Conservation (phyloP, 257 asterid genomes). For the Eustoma russellianum region DNA sequence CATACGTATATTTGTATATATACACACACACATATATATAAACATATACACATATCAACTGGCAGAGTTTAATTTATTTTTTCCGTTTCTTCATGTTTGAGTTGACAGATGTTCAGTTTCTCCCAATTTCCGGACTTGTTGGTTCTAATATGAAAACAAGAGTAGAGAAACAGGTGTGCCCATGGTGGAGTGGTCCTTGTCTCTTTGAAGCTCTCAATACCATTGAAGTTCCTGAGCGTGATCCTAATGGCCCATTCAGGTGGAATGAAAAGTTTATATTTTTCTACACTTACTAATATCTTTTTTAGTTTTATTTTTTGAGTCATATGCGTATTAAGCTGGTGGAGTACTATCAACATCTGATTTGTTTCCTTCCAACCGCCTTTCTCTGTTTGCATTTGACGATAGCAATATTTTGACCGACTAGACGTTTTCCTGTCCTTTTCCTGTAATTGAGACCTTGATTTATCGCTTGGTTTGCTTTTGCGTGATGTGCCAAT, state of each 20-base stretch:
- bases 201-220: conserved; percentile 91
- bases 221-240: conserved; percentile 66
- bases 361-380: too few relatives aligned
- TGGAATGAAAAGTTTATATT: conserved; percentile 8
- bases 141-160: conserved; percentile 72
- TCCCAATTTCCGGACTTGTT: conserved; percentile 83
- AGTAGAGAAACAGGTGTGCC: conserved; percentile 47
- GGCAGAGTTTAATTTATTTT: neutral
- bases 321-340: too few relatives aligned
- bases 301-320: neutral
- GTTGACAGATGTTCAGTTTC: conserved; percentile 73
- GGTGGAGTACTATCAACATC: too few relatives aligned
- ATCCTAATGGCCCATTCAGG: conserved; percentile 94
- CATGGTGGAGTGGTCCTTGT: conserved; percentile 90
- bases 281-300: neutral
- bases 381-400: too few relatives aligned
- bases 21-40: too few relatives aligned
- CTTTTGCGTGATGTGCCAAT: too few relatives aligned
- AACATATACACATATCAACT: too few relatives aligned
- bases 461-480: too few relatives aligned
- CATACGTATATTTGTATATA: too few relatives aligned
- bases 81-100: conserved; percentile 8
- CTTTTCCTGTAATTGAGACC: too few relatives aligned
- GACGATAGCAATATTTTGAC: too few relatives aligned
- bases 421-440: too few relatives aligned